Conservation (phyloP, 148 eudicot species). For the Salicornia ramosissima region DNA sequence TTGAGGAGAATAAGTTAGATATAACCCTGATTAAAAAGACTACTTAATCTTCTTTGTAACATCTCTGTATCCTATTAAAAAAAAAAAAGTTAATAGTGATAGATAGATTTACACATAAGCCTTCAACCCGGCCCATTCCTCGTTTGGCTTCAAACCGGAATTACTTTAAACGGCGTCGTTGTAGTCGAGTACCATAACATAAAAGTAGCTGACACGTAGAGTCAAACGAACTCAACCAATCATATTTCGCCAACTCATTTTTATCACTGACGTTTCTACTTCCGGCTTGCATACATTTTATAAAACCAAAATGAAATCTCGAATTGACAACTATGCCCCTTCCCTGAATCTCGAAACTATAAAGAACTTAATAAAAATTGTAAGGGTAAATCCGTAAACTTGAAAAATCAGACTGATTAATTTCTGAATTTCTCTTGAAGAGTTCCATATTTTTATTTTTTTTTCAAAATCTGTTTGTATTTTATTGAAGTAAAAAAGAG, state of each 20-base stretch:
- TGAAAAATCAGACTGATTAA: not conserved
- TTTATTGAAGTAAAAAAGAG: not conserved
- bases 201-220: slow-evolving; percentile 19
- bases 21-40: too few relatives aligned
- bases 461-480: not conserved
- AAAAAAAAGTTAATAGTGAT: too few relatives aligned
- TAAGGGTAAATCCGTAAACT: slow-evolving; percentile 14
- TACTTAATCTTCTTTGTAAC: too few relatives aligned
- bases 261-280: not conserved
- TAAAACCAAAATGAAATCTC: not conserved
- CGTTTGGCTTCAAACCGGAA: too few relatives aligned
- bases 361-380: not conserved
- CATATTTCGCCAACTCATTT: slow-evolving; percentile 12
- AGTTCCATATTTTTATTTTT: not conserved
- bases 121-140: not conserved
- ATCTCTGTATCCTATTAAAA: too few relatives aligned
- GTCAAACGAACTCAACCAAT: slow-evolving; percentile 6
- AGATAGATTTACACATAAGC: too few relatives aligned
- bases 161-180: not conserved
- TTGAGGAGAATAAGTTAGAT: too few relatives aligned
- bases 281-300: not conserved
- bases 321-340: slow-evolving; percentile 5
- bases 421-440: not conserved
- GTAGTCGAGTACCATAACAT: not conserved
- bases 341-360: not conserved